A percentile compares a stretch with the other conserved stretches of the same genome.
Conservation (phyloP, 345 rosid species). For the Eucalyptus rudis region DNA sequence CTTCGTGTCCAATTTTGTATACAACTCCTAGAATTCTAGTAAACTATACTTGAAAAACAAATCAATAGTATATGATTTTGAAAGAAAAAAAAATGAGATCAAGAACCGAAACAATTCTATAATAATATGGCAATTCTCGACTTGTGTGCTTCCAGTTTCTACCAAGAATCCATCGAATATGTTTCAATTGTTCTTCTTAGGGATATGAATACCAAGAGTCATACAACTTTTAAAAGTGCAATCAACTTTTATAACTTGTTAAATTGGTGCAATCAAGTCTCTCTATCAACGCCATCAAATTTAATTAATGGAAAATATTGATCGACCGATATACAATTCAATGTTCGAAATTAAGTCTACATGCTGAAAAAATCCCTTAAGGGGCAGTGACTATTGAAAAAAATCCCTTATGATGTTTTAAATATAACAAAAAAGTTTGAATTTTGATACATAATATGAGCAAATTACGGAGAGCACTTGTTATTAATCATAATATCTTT, state of each 20-base stretch:
- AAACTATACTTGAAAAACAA: neutral
- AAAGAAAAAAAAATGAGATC: neutral
- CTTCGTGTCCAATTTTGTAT: neutral
- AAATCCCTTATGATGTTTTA: neutral
- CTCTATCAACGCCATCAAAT: fast-evolving
- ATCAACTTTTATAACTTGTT: too few relatives aligned
- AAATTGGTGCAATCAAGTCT: too few relatives aligned
- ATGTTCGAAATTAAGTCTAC: neutral
- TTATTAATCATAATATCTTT: fast-evolving
- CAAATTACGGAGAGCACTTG: neutral
- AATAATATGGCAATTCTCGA: neutral
- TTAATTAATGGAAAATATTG: neutral
- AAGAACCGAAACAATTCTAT: too few relatives aligned
- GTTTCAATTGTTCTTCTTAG: neutral
- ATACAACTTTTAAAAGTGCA: neutral
- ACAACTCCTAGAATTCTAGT: neutral
- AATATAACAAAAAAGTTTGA: too few relatives aligned
- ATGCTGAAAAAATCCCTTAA: neutral
- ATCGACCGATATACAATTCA: fast-evolving
- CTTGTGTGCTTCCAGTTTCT: neutral
- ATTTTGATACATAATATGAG: too few relatives aligned
- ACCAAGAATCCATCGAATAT: fast-evolving
- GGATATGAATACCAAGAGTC: neutral
- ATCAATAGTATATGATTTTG: neutral
- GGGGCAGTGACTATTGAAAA: neutral